Evolutionary conservation across 306 rosid species (phyloP).

Genomic region (Lathyrus sativus): DNA sequence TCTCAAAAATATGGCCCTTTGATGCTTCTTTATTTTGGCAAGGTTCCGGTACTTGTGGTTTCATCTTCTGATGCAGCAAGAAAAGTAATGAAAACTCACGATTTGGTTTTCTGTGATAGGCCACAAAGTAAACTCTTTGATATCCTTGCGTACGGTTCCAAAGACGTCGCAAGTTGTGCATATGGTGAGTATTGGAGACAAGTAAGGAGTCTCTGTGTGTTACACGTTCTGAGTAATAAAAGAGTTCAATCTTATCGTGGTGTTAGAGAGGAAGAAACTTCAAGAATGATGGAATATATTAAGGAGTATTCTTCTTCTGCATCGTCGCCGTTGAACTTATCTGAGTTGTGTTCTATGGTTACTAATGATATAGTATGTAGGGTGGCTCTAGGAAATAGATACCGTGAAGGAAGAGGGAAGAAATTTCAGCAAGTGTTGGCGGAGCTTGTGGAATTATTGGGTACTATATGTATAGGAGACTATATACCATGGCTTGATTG

Average conservation of each 20-base stretch:
- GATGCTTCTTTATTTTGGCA: background rate
- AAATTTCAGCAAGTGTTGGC: constrained; percentile 7
- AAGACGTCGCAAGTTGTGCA: background rate
- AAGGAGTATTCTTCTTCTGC: background rate
- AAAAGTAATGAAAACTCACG: constrained; percentile 1
- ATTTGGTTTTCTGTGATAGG: background rate
- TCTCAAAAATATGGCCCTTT: constrained; percentile 10
- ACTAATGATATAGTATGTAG: background rate
- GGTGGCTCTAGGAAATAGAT: background rate
- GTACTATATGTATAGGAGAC: background rate
- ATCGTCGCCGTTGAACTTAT: background rate
- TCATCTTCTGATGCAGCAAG: background rate
- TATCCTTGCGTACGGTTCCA: background rate
- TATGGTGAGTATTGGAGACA: constrained; percentile 30
- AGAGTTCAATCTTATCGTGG: constrained; percentile 18
- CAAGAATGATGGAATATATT: background rate
- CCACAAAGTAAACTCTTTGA: background rate
- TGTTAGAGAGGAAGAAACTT: constrained; percentile 5
- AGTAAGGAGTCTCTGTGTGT: constrained; percentile 12
- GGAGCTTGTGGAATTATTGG: constrained; percentile 3
- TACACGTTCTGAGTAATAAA: constrained; percentile 28
- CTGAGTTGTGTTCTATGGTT: background rate
- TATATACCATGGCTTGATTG: constrained; percentile 34
- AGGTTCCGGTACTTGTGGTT: constrained; percentile 4
- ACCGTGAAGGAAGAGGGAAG: constrained; percentile 16